Percentiles rank a stretch among this genome's conserved stretches.
Conservation (phyloP, 139 green algal genomes). For the Coccomyxa sp. region DNA sequence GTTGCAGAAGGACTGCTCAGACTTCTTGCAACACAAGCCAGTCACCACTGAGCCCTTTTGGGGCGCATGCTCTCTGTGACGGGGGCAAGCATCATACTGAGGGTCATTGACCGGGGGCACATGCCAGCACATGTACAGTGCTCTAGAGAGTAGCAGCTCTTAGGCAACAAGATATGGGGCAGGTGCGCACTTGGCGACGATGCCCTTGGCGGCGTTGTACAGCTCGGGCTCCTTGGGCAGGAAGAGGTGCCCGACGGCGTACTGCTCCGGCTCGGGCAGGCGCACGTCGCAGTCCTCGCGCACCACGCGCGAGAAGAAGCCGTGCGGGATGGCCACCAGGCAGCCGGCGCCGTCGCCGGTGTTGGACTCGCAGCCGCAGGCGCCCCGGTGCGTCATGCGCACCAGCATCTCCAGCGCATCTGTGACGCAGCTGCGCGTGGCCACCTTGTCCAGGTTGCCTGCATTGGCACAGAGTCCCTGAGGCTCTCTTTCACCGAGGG, state of each 20-base stretch:
- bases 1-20: neutral
- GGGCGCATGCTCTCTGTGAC: neutral
- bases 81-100: neutral
- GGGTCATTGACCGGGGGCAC: neutral
- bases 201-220: conserved; percentile 47
- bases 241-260: conserved; percentile 84
- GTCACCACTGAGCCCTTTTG: too few relatives aligned
- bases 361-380: conserved; percentile 93
- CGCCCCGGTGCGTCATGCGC: conserved; percentile 85
- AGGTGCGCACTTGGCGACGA: conserved; percentile 42
- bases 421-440: conserved; percentile 64
- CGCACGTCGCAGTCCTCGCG: conserved; percentile 59
- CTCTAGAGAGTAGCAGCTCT: neutral
- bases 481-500: too few relatives aligned
- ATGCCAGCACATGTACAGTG: neutral
- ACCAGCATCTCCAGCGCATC: conserved; percentile 89
- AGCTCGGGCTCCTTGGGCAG: conserved; percentile 65
- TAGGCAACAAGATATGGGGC: neutral
- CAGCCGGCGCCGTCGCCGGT: conserved; percentile 94
- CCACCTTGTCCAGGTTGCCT: conserved; percentile 76
- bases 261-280: conserved; percentile 73
- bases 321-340: conserved; percentile 82
- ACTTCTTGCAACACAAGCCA: neutral
- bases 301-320: conserved; percentile 68
- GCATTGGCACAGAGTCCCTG: too few relatives aligned